phyloP scores from a whole-genome alignment of 2,329 filamentous ascomycete species.

The Ustulina deusta region DNA sequence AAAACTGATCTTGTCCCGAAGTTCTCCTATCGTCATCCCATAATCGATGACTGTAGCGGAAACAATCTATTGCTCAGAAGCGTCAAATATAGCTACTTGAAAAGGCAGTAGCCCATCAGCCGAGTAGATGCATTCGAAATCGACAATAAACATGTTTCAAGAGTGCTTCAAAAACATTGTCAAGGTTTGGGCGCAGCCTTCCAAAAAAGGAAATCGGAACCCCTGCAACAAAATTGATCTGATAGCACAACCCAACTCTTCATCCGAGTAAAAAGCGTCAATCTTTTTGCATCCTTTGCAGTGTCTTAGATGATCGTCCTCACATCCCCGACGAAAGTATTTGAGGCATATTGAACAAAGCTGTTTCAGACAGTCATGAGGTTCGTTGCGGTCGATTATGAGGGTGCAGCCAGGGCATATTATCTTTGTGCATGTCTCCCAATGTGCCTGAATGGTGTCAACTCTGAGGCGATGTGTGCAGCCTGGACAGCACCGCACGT shows the following conservation, averaged over 20 bases:
- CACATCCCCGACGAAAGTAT: not conserved
- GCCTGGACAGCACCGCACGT: not conserved
- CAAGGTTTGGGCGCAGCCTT: not conserved
- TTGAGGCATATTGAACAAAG: not conserved
- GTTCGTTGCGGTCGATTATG: not conserved
- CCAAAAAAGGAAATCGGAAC: not conserved
- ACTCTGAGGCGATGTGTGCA: not conserved
- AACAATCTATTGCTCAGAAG: too few species aligned
- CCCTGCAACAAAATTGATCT: conserved; percentile 1
- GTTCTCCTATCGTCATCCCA: too few species aligned
- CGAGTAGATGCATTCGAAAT: too few species aligned
- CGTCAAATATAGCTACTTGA: too few species aligned
- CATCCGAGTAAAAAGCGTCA: not conserved
- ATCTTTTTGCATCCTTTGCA: not conserved
- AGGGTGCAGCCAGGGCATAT: not conserved
- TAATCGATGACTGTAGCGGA: too few species aligned
- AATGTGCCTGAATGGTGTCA: not conserved
- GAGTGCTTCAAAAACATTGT: too few species aligned
- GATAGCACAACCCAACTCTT: not conserved
- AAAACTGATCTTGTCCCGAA: too few species aligned
- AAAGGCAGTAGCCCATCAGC: too few species aligned
- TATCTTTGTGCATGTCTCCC: not conserved
- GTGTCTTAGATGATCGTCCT: conserved; percentile 1
- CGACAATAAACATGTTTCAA: too few species aligned
- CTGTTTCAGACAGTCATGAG: not conserved